Evolutionary conservation across 495 filamentous ascomycete species (phyloP).

Genomic region (Podospora comata): DNA sequence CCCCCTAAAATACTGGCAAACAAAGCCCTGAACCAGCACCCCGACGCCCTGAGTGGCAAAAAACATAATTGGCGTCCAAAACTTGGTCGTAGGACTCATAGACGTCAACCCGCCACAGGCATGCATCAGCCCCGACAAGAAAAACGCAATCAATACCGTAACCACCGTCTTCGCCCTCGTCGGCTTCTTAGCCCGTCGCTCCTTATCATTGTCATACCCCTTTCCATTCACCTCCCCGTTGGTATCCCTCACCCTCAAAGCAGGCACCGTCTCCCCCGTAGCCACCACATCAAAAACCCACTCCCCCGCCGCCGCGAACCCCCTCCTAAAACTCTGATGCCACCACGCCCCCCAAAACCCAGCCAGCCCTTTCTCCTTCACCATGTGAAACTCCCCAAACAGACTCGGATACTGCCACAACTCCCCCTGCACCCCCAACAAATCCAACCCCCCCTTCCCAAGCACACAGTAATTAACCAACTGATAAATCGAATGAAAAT

Average conservation of each 20-base stretch:
- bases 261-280: constrained; percentile 36
- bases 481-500: constrained; percentile 43
- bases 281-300: constrained; percentile 22
- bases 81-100: constrained; percentile 43
- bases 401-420: constrained; percentile 64
- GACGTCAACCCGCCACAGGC: constrained; percentile 55
- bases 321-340: constrained; percentile 82
- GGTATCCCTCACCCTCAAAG: constrained; percentile 58
- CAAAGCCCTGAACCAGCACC: constrained; percentile 46
- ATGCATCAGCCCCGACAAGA: constrained; percentile 59
- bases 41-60: constrained; percentile 53
- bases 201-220: background rate
- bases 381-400: constrained; percentile 55
- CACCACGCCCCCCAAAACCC: constrained; percentile 84
- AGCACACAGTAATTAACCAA: constrained; percentile 49
- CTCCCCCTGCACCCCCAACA: constrained; percentile 48
- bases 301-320: constrained; percentile 57
- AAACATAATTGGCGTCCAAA: constrained; percentile 49
- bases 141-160: constrained; percentile 51
- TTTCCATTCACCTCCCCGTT: constrained; percentile 18
- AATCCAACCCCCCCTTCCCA: background rate
- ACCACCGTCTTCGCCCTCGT: constrained; percentile 14
- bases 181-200: background rate
- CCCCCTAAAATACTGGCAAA: constrained; percentile 4
- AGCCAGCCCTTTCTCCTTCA: constrained; percentile 64